Evolutionary conservation across 1,284 basidiomycete genomes (phyloP).

Genomic region (Omphalotus olearius): DNA sequence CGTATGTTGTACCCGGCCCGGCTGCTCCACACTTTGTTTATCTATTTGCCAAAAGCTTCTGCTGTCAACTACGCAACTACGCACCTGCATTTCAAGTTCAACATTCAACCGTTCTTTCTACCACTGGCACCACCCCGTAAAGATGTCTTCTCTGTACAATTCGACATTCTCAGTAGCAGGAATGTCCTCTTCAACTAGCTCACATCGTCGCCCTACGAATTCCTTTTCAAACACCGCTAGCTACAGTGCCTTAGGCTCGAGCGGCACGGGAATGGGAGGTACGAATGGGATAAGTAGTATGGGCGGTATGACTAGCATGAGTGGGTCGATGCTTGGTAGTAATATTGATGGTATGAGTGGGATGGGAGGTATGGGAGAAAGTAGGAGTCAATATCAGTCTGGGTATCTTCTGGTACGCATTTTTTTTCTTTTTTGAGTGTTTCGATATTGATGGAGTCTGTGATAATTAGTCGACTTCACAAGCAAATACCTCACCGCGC

Average conservation of each 20-base stretch:
- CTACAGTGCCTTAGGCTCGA: conserved; percentile 1
- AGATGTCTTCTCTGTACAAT: conserved; percentile 4
- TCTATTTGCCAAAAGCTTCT: too few relatives aligned
- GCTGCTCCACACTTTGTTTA: too few relatives aligned
- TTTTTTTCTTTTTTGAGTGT: conserved; percentile 2
- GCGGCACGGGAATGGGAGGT: conserved; percentile 1
- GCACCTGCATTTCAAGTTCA: too few relatives aligned
- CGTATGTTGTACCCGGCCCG: too few relatives aligned
- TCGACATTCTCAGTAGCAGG: conserved; percentile 17
- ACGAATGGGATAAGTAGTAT: too few relatives aligned
- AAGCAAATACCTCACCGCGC: conserved; percentile 36
- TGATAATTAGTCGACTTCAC: conserved; percentile 9
- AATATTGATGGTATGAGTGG: neutral
- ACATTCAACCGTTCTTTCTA: too few relatives aligned
- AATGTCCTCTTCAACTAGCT: conserved; percentile 19
- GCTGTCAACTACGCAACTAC: too few relatives aligned
- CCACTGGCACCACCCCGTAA: too few relatives aligned
- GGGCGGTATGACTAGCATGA: neutral
- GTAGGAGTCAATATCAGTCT: conserved; percentile 65
- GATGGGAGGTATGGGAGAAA: too few relatives aligned
- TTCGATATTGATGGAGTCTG: conserved; percentile 58
- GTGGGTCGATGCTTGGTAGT: neutral
- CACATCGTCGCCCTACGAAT: conserved; percentile 12
- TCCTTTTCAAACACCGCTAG: conserved; percentile 17
- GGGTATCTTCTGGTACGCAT: conserved; percentile 65